Base-by-base conservation (phyloP, 306 rosid species). In the Rosa rugosa region DNA sequence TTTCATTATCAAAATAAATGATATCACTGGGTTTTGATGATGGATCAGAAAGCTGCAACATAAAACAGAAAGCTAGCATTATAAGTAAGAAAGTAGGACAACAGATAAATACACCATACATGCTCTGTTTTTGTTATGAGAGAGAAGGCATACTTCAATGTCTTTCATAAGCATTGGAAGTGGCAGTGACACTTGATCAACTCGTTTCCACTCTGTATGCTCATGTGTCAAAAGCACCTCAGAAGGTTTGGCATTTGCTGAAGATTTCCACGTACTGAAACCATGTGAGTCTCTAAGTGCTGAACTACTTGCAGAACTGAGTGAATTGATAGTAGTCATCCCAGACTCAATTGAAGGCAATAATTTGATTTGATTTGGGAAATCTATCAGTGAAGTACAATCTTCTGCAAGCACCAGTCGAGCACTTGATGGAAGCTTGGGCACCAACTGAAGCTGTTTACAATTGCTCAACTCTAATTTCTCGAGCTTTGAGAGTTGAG, bases 381-480 rank as follows among this genome's bases (percentile, higher is more conserved):
- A 16, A 14, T 50, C 51, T 36, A 17, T 76, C 34, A 63, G 73
- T 69, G 47, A 76, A 34, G 40, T 47, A 57, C 73, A 9, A 76
- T 38, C 56, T 50, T 5, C 6, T 73, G 23, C 77, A 36, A 64
- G 63, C 46, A 80, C 79, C 1, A 18, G 10, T 16, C 46, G 41
- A 38, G 73, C 17, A 41, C 70, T 11, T 2, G 12, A 47, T 4
- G 78, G 78, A 7, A 73, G 69, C 6, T 14, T 50, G 8, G 69
- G 45, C 8, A 75, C 42, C 5, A 50, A 12, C 14, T 50, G 17
- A 50, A 50, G 56, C 20, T 50, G 20, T 50, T 0, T 50, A 50
- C 56, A 50, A 5, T 14, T 50, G 17, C 56, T 50, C 56, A 50
- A 50, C 18, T 3, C 17, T 17, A 50, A 16, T 2, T 14, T 14